Evolutionary conservation across 1,284 basidiomycete genomes (phyloP).

Genomic region (Amylostereum areolatum): DNA sequence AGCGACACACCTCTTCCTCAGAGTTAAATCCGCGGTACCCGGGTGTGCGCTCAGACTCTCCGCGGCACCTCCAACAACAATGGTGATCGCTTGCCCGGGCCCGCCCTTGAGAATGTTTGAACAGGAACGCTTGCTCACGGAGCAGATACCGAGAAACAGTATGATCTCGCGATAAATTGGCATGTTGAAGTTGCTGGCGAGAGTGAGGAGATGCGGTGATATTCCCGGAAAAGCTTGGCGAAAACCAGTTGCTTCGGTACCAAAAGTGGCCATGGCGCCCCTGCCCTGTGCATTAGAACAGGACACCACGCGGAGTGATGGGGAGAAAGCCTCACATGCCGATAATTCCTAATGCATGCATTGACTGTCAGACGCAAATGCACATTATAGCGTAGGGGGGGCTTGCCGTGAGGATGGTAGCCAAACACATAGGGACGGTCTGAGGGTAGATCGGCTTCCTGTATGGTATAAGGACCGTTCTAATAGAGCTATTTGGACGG

Average conservation of each 20-base stretch:
- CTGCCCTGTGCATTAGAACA: conserved; percentile 30
- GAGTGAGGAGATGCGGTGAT: conserved; percentile 87
- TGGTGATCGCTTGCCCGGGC: conserved; percentile 76
- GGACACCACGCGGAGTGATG: background rate
- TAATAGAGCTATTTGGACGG: background rate
- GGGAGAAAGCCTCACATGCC: conserved; percentile 63
- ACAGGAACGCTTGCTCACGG: conserved; percentile 88
- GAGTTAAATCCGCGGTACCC: conserved; percentile 90
- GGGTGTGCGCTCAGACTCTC: conserved; percentile 92
- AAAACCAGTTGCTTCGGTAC: conserved; percentile 94
- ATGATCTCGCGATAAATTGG: conserved; percentile 93
- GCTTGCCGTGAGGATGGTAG: conserved; percentile 90
- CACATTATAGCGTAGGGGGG: background rate
- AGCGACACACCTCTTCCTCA: conserved; percentile 61
- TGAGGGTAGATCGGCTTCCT: conserved; percentile 86
- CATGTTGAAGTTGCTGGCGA: conserved; percentile 85
- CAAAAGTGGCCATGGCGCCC: conserved; percentile 92
- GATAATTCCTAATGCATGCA: conserved; percentile 62
- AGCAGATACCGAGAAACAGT: conserved; percentile 82
- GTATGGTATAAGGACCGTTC: conserved; percentile 3
- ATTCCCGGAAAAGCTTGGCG: conserved; percentile 88
- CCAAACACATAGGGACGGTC: conserved; percentile 95
- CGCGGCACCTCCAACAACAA: conserved; percentile 95
- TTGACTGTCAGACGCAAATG: conserved; percentile 1
- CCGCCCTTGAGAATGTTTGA: conserved; percentile 81